Percentiles rank a stretch among this genome's conserved stretches.
These are phyloP conservation scores for Alternaria metachromatica DNA, from an alignment of 2,329 filamentous ascomycete species.

Conservation along the genomic window DNA sequence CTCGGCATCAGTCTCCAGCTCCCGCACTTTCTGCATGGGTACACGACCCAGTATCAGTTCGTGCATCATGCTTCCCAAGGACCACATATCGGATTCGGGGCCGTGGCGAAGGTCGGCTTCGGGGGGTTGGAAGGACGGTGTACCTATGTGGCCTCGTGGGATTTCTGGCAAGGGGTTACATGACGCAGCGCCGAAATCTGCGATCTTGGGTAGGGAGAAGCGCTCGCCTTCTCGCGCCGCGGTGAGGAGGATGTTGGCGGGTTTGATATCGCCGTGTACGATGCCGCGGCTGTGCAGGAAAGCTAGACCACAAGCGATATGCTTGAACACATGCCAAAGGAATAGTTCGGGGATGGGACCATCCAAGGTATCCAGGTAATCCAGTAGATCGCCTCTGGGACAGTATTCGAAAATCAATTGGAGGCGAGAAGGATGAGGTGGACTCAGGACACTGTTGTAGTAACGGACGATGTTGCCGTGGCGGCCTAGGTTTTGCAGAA, in stretches of 20 bases:
- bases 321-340: conserved; percentile 1
- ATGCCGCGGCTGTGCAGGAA: conserved; percentile 12
- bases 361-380: not conserved
- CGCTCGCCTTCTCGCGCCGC: not conserved
- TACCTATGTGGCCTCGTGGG: not conserved
- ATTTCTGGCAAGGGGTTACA: not conserved
- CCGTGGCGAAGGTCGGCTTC: not conserved
- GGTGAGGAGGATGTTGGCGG: conserved; percentile 19
- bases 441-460: not conserved
- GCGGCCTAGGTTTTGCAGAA: not conserved
- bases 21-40: not conserved
- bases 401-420: conserved; percentile 1
- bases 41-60: not conserved
- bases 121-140: not conserved
- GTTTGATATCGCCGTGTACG: conserved; percentile 10
- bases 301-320: conserved; percentile 10
- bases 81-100: not conserved
- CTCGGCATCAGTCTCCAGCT: not conserved
- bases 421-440: not conserved
- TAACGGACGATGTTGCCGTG: conserved; percentile 1
- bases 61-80: not conserved
- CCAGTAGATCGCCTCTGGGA: not conserved
- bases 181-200: conserved; percentile 3
- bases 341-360: not conserved
- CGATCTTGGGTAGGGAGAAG: conserved; percentile 1